Evolutionary conservation across 73 alveolate genomes (phyloP).

Genomic region (Paramecium caudatum): DNA sequence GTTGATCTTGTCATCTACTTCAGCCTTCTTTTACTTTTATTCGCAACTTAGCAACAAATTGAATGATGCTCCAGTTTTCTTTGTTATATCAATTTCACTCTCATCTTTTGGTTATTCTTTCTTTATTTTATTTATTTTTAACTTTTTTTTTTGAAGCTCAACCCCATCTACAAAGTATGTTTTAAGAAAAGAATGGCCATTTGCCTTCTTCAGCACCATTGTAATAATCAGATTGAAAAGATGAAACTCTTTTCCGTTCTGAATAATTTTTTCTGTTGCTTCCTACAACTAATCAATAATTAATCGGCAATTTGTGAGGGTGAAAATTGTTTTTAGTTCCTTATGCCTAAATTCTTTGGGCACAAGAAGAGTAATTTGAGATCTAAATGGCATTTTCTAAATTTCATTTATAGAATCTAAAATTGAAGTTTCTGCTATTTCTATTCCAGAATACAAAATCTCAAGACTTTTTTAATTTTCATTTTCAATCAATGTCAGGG

Average conservation of each 20-base stretch:
- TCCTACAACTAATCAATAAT: conserved; percentile 3
- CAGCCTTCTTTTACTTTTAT: neutral
- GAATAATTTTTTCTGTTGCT: neutral
- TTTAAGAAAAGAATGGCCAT: conserved; percentile 45
- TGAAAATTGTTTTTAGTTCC: neutral
- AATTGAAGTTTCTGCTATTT: neutral
- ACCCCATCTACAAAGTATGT: conserved; percentile 21
- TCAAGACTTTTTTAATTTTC: neutral
- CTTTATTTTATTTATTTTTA: conserved; percentile 25
- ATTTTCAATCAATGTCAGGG: neutral
- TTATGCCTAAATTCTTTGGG: neutral
- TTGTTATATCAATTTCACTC: neutral
- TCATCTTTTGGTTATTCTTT: neutral
- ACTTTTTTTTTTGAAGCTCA: neutral
- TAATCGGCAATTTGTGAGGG: neutral
- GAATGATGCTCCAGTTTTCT: conserved; percentile 20
- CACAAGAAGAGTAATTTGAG: neutral
- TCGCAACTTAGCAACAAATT: neutral
- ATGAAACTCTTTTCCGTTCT: neutral
- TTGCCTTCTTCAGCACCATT: conserved; percentile 10
- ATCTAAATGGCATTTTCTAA: neutral
- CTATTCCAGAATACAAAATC: conserved; percentile 12
- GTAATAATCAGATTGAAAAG: neutral
- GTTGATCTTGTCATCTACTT: conserved; percentile 35
- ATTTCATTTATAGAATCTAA: neutral